Conservation (phyloP, 306 rosid genomes). For the Benincasa hispida region DNA sequence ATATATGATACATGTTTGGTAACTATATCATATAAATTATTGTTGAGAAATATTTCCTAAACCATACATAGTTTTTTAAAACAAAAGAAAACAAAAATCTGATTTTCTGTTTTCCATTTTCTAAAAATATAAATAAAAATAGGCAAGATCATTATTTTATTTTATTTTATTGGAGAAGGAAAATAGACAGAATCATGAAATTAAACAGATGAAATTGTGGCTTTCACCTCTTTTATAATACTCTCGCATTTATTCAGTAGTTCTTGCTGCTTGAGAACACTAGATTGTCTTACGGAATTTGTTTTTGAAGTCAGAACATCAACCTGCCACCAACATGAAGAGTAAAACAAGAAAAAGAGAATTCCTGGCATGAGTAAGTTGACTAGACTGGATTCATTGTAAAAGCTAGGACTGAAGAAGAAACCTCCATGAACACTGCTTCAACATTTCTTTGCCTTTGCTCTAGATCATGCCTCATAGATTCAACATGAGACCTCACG, state of each 20-base stretch:
- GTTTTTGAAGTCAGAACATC: conserved; percentile 32
- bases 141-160: background rate
- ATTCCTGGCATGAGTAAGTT: background rate
- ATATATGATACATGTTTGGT: too few species aligned
- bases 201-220: background rate
- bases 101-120: background rate
- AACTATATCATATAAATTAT: background rate
- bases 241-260: conserved; percentile 31
- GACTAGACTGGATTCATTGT: background rate
- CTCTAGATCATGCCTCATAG: conserved; percentile 46
- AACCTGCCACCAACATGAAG: conserved; percentile 34
- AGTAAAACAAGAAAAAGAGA: background rate
- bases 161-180: too few species aligned
- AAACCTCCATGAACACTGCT: conserved; percentile 53
- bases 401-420: background rate
- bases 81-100: background rate
- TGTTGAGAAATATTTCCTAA: background rate
- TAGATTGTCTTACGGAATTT: conserved; percentile 32
- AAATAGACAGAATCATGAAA: too few species aligned
- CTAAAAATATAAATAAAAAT: background rate
- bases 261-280: conserved; percentile 29
- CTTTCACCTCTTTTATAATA: conserved; percentile 44
- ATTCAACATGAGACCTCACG: conserved; percentile 44
- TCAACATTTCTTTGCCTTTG: conserved; percentile 48
- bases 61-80: background rate